Evolutionary conservation across 352 stramenopile genomes (phyloP).

Genomic region (Globisporangium echinulatum): DNA sequence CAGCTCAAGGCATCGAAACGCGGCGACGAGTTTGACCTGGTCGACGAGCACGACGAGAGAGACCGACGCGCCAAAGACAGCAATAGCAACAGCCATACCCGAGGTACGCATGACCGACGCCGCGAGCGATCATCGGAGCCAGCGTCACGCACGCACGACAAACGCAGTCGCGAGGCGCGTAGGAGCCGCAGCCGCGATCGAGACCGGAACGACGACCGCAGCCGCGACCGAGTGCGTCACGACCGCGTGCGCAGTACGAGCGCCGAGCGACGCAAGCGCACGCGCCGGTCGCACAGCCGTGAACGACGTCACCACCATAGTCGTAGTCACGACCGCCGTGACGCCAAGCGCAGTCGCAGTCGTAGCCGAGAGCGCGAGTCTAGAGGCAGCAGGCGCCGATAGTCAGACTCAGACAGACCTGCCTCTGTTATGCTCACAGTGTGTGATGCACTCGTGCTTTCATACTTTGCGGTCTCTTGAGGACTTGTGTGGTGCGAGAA

Average conservation of each 20-base stretch:
- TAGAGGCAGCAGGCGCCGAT: slow-evolving; percentile 1
- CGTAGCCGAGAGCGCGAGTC: slow-evolving; percentile 16
- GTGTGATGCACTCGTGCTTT: no score
- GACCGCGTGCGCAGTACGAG: slow-evolving; percentile 6
- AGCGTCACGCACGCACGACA: neutral
- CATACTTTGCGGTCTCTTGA: no score
- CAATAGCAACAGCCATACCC: neutral
- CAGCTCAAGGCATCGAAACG: slow-evolving; percentile 32
- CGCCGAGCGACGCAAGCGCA: slow-evolving; percentile 3
- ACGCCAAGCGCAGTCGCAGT: slow-evolving; percentile 13
- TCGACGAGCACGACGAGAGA: slow-evolving; percentile 1
- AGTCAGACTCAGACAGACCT: neutral
- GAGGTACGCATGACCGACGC: slow-evolving; percentile 1
- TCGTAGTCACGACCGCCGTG: neutral
- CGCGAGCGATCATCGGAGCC: neutral
- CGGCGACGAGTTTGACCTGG: slow-evolving; percentile 12
- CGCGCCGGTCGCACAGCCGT: slow-evolving; percentile 3
- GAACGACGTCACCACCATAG: neutral
- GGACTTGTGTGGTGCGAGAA: no score
- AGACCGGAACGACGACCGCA: neutral
- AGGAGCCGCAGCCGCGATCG: slow-evolving; percentile 13
- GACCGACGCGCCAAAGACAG: neutral
- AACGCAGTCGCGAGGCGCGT: slow-evolving; percentile 6
- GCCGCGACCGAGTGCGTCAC: neutral
- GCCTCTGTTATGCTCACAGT: no score